Conservation (phyloP, 306 rosid genomes). For the Oxytropis ochrocephala region DNA sequence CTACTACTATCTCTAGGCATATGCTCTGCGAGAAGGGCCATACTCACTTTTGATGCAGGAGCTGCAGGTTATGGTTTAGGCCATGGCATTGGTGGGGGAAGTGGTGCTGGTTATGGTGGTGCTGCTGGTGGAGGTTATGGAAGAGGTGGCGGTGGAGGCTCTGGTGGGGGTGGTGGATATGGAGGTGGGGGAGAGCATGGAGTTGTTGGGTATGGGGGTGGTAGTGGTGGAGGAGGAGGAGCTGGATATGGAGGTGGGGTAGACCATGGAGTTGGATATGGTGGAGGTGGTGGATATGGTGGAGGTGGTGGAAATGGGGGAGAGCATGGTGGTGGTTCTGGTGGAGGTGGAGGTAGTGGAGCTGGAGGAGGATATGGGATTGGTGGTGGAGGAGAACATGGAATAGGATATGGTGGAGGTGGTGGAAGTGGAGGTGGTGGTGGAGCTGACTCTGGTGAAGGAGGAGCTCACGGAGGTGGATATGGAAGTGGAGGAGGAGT, state of each 20-base stretch:
- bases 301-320: constrained; percentile 21
- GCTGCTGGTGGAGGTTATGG: constrained; percentile 19
- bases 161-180: constrained; percentile 24
- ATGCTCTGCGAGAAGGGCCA: constrained; percentile 51
- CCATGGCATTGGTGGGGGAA: constrained; percentile 5
- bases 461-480: constrained; percentile 25
- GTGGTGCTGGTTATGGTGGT: constrained; percentile 23
- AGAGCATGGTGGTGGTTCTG: constrained; percentile 17
- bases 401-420: constrained; percentile 35
- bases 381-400: constrained; percentile 32
- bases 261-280: not conserved
- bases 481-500: constrained; percentile 23
- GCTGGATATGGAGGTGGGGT: not conserved
- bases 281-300: not conserved
- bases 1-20: constrained; percentile 40
- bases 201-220: constrained; percentile 26
- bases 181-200: constrained; percentile 27
- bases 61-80: constrained; percentile 13
- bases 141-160: not conserved
- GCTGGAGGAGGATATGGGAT: constrained; percentile 31
- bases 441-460: constrained; percentile 39
- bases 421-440: constrained; percentile 31
- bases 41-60: constrained; percentile 34
- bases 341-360: constrained; percentile 19
- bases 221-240: not conserved